Percentiles rank a stretch among this genome's conserved stretches.
Evolutionary conservation across 2,329 filamentous ascomycete genomes (phyloP).

Genomic region (Fusarium sp.): DNA sequence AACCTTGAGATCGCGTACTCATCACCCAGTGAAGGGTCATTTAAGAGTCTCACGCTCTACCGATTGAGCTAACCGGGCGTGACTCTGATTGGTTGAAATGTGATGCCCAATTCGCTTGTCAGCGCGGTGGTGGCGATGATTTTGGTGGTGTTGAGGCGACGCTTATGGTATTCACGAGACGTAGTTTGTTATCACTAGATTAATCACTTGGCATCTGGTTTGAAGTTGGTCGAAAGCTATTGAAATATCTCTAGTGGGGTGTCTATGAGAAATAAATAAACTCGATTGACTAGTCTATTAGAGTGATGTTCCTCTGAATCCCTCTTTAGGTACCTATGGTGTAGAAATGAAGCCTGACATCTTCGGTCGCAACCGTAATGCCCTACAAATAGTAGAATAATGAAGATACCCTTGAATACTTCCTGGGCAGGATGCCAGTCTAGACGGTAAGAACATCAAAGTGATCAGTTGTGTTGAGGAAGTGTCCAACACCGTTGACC

Average conservation of each 20-base stretch:
- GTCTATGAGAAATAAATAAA: not conserved
- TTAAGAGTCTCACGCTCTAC: slow-evolving; percentile 75
- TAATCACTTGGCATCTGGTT: not conserved
- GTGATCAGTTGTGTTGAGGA: not conserved
- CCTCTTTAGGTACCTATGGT: no score
- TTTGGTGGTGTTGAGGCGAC: not conserved
- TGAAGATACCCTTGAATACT: no score
- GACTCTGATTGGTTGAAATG: not conserved
- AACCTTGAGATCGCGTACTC: slow-evolving; percentile 62
- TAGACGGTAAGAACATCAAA: not conserved
- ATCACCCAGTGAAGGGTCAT: not conserved
- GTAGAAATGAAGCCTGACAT: no score
- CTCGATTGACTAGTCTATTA: not conserved
- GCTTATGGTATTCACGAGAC: not conserved
- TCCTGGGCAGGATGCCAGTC: not conserved
- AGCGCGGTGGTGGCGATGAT: not conserved
- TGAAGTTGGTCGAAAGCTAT: not conserved
- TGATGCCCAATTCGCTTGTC: not conserved
- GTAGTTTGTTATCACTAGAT: not conserved
- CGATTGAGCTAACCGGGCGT: slow-evolving; percentile 46
- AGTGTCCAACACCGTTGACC: not conserved
- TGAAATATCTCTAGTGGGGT: not conserved
- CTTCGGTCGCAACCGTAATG: no score
- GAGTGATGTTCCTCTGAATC: no score
- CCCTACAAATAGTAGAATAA: no score